Evolutionary conservation across 129 eudicot species (phyloP).

Genomic region (Smallanthus sonchifolius): DNA sequence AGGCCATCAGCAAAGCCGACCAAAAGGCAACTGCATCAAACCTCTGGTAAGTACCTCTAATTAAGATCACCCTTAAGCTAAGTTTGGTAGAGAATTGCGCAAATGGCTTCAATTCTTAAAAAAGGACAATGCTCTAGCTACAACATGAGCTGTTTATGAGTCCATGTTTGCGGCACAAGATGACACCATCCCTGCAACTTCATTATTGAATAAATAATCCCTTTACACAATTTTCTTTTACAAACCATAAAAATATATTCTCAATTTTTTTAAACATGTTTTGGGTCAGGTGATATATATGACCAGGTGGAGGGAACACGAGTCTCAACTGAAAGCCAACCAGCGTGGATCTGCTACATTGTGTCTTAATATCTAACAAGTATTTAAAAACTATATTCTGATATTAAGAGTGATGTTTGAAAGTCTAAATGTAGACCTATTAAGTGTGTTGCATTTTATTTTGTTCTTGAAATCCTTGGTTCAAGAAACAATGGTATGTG

Average conservation of each 20-base stretch:
- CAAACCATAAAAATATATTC: neutral
- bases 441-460: neutral
- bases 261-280: neutral
- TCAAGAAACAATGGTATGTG: too few relatives aligned
- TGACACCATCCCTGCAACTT: conserved; percentile 89
- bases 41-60: too few relatives aligned
- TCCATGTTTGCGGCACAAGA: conserved; percentile 97
- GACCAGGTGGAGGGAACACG: conserved; percentile 96
- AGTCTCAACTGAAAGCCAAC: conserved; percentile 82
- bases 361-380: neutral
- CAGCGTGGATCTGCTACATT: conserved; percentile 83
- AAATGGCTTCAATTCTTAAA: conserved; percentile 47
- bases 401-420: neutral
- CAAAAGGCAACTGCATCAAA: too few relatives aligned
- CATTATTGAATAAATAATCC: neutral
- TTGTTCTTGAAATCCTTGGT: too few relatives aligned
- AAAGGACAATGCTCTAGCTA: conserved; percentile 80
- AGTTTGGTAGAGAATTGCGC: too few relatives aligned
- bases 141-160: conserved; percentile 86
- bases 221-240: neutral
- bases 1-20: too few relatives aligned
- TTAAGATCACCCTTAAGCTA: too few relatives aligned
- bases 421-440: neutral
- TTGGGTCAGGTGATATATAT: conserved; percentile 69
- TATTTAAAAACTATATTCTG: neutral